Evolutionary conservation across 352 stramenopile species (phyloP), one percentile per base, ranked within the genome.

Genomic region (Phytophthora syringae): DNA sequence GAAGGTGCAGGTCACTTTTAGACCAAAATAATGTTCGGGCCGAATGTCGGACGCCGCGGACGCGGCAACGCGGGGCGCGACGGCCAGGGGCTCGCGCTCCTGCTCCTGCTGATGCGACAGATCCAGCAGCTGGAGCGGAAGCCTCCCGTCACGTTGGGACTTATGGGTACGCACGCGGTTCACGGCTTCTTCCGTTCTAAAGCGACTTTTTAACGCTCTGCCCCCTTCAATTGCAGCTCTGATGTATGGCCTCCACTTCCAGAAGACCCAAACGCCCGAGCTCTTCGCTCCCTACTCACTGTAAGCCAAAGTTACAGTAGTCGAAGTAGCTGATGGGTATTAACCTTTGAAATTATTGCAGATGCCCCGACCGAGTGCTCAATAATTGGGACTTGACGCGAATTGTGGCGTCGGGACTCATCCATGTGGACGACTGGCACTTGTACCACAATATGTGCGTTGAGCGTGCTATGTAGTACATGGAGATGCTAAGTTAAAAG

Each of bases 401-500:
- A 18, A 58, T 97, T 7, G 52, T 97, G 18, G 62, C 63, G 7
- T 97, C 90, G 1, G 86, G 74, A 40, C 82, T 98, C 37, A 64
- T 98, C 2, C 92, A 98, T 65, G 82, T 77, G 7, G 86, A 96
- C 44, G 90, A 97, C 49, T 83, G 89, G 64, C 90, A 98, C 57
- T 72, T 98, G 20, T 97, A 97, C 72, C 84, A 97, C 67, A 98
- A 97, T 76, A 97, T 97, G 92, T 92, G 68, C 7, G 54, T 32
- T 50, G 13, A 2, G 25, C 15, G 18, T 12, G 27, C 5, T 32
- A 11, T 22, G 27, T 11, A 5, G 18, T 32, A 32, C 27, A 32
- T 32, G 27, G 27, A 32, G 27, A 5, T 32, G 5, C 27, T 32
- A 9, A 32, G 27, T 32, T 32, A 32, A 32, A 32, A 9, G 5